Evolutionary conservation across 257 asterid genomes (phyloP).

Genomic region (Paulownia fortunei): DNA sequence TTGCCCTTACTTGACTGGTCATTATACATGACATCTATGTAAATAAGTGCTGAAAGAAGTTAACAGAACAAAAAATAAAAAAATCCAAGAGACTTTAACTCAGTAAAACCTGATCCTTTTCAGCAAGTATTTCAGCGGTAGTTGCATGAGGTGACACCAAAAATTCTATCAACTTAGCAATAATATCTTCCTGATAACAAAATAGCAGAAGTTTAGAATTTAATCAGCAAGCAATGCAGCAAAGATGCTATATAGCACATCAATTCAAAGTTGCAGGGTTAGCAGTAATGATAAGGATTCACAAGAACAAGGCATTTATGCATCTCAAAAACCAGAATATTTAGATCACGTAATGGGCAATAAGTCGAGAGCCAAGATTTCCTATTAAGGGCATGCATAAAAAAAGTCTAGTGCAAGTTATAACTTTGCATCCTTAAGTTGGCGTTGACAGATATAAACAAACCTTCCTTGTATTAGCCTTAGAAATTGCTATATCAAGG

Average conservation of each 20-base stretch:
- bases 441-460: conserved; percentile 31
- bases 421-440: conserved; percentile 4
- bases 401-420: conserved; percentile 9
- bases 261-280: not conserved
- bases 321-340: conserved; percentile 16
- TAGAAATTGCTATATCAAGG: conserved; percentile 74
- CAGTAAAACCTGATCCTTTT: conserved; percentile 70
- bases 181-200: conserved; percentile 72
- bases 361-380: not conserved
- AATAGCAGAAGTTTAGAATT: not conserved
- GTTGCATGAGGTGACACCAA: conserved; percentile 81
- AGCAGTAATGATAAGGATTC: not conserved
- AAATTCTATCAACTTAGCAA: conserved; percentile 74
- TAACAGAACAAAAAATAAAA: not conserved
- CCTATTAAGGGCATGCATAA: not conserved
- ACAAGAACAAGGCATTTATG: not conserved
- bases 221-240: not conserved
- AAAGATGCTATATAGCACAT: not conserved
- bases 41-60: not conserved
- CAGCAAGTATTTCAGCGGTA: conserved; percentile 65
- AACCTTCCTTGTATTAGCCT: conserved; percentile 74
- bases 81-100: not conserved
- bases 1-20: conserved; percentile 71
- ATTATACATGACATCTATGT: not conserved
- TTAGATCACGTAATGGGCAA: not conserved